phyloP scores from a whole-genome alignment of 257 asterid genomes.

The Cynanchum wilfordii region DNA sequence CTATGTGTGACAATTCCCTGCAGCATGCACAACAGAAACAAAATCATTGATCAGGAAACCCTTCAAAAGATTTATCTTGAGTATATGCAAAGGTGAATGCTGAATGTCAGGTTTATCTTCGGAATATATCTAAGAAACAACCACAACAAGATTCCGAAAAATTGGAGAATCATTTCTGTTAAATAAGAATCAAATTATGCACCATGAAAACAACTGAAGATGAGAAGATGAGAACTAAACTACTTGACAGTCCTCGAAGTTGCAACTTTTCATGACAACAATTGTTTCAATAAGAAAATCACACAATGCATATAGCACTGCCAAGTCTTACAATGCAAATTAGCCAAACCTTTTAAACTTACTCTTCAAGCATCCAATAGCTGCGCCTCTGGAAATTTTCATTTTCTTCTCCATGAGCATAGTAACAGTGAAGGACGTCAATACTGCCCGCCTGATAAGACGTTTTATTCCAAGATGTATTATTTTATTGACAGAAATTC shows the following conservation, averaged over 20 bases:
- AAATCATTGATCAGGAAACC: constrained; percentile 18
- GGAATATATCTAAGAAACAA: background rate
- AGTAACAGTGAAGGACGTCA: constrained; percentile 92
- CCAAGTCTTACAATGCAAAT: background rate
- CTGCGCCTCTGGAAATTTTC: constrained; percentile 91
- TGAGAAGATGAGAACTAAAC: background rate
- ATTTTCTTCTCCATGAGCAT: constrained; percentile 89
- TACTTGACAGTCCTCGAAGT: background rate
- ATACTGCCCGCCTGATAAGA: constrained; percentile 72
- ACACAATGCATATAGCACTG: background rate
- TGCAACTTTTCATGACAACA: background rate
- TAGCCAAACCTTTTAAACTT: constrained; percentile 26
- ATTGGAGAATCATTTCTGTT: background rate
- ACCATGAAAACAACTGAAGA: background rate
- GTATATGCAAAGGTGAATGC: background rate
- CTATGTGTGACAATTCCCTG: constrained; percentile 90
- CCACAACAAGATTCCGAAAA: background rate
- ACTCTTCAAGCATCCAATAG: constrained; percentile 99
- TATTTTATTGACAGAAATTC: constrained; percentile 10
- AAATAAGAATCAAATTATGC: background rate
- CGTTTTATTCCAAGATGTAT: constrained; percentile 18
- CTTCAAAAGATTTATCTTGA: constrained; percentile 20
- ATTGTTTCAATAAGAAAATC: background rate
- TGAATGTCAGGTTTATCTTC: background rate
- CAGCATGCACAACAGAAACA: constrained; percentile 25